Evolutionary conservation across 1,284 basidiomycete genomes (phyloP).

Genomic region (Cystobasidium slooffiae): DNA sequence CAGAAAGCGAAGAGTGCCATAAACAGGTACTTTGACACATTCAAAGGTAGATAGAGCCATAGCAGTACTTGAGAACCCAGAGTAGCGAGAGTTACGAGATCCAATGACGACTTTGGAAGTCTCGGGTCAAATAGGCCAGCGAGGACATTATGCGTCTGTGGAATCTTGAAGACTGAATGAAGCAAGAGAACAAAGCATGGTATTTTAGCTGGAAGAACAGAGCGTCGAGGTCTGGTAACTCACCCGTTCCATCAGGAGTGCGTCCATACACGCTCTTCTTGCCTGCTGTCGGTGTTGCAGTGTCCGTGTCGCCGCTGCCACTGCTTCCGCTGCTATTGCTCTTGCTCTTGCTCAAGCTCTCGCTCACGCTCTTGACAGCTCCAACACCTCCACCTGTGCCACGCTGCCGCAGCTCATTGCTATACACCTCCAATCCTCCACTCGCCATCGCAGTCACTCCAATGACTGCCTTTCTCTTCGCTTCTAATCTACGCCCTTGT

Average conservation of each 20-base stretch:
- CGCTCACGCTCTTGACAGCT: background rate
- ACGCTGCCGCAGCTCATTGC: conserved; percentile 7
- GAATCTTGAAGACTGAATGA: conserved; percentile 82
- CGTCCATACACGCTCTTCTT: conserved; percentile 68
- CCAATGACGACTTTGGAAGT: conserved; percentile 87
- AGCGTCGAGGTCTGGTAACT: conserved; percentile 49
- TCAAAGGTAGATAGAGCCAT: conserved; percentile 67
- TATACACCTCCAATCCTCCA: background rate
- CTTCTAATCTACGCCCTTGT: background rate
- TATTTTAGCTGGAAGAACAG: background rate
- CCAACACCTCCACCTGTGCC: background rate
- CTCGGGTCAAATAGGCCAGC: conserved; percentile 86
- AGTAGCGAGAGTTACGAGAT: conserved; percentile 79
- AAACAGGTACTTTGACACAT: conserved; percentile 70
- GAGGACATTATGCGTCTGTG: conserved; percentile 92
- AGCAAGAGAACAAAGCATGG: background rate
- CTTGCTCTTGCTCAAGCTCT: background rate
- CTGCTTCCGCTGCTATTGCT: conserved; percentile 6
- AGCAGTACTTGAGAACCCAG: conserved; percentile 77
- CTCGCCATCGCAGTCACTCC: background rate
- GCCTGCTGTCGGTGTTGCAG: conserved; percentile 12
- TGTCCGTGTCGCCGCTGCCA: background rate
- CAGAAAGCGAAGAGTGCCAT: conserved; percentile 88
- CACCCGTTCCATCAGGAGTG: conserved; percentile 79
- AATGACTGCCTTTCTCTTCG: background rate